phyloP scores from a whole-genome alignment of 169 alveolate genomes.

The Besnoitia besnoiti region DNA sequence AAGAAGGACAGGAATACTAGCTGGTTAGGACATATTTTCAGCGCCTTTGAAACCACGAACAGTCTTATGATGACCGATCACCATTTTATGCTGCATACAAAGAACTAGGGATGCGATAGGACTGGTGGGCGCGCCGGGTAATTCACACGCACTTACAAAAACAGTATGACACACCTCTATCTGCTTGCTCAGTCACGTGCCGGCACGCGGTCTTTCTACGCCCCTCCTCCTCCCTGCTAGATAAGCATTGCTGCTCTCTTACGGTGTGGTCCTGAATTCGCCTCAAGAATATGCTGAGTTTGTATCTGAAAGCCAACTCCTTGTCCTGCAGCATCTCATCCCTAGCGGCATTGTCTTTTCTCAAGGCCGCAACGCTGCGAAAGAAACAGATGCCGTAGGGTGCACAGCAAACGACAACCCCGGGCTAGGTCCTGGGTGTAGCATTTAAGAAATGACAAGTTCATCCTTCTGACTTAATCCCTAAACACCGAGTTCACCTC shows the following conservation, averaged over 20 bases:
- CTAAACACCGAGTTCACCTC: background rate
- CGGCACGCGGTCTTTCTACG: no score
- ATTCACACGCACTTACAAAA: no score
- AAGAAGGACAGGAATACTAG: no score
- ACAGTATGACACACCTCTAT: no score
- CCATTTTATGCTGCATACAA: background rate
- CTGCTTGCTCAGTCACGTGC: no score
- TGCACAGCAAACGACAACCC: background rate
- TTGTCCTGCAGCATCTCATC: background rate
- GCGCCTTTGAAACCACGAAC: no score
- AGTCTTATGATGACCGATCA: no score
- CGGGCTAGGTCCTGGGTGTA: background rate
- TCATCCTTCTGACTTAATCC: background rate
- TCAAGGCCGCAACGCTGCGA: background rate
- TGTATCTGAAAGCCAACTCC: background rate
- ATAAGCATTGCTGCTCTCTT: background rate
- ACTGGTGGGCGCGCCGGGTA: no score
- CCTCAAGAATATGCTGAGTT: background rate
- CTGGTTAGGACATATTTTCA: no score
- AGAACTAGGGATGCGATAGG: no score
- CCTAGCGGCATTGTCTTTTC: background rate
- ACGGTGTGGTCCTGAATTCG: conserved; percentile 13
- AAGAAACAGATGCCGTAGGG: background rate
- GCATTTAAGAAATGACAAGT: background rate
- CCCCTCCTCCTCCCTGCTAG: no score